Percentiles rank a stretch among this genome's conserved stretches.
Conservation (phyloP, 2,329 filamentous ascomycete genomes). For the Daldinia eschscholtzii region DNA sequence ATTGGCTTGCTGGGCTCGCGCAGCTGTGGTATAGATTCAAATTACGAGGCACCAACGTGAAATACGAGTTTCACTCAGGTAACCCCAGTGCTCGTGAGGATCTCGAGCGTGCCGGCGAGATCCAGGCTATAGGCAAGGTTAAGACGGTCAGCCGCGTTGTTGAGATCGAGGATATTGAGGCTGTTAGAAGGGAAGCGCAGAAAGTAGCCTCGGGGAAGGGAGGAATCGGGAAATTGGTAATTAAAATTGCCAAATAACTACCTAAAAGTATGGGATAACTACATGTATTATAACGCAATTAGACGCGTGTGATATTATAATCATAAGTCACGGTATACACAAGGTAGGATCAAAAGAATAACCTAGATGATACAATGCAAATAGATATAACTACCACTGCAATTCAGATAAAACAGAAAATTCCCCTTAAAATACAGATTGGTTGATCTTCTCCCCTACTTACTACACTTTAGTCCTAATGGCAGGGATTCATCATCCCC, state of each 20-base stretch:
- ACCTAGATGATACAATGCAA: slow-evolving; percentile 2
- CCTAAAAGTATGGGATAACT: slow-evolving; percentile 2
- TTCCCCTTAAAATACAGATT: slow-evolving; percentile 24
- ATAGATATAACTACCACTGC: slow-evolving; percentile 2
- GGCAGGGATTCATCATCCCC: neutral
- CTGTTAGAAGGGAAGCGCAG: slow-evolving; percentile 57
- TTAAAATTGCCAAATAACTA: slow-evolving; percentile 51
- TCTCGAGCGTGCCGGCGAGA: slow-evolving; percentile 57
- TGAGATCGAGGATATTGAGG: slow-evolving; percentile 59
- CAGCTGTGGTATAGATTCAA: slow-evolving; percentile 59
- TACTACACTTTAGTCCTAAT: neutral
- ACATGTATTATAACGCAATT: neutral
- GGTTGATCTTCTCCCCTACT: neutral
- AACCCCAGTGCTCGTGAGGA: slow-evolving; percentile 57
- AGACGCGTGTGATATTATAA: neutral
- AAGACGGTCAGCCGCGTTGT: slow-evolving; percentile 59
- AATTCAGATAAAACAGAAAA: slow-evolving; percentile 14
- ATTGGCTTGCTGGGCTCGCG: slow-evolving; percentile 53
- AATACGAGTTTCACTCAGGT: slow-evolving; percentile 61
- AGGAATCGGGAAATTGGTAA: slow-evolving; percentile 59
- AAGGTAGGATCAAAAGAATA: neutral
- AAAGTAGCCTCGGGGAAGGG: slow-evolving; percentile 58
- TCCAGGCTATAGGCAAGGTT: slow-evolving; percentile 59
- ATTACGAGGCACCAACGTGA: slow-evolving; percentile 60
- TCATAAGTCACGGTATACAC: neutral